Conservation (phyloP, 2,329 filamentous ascomycete genomes). For the Monilinia fructicola region DNA sequence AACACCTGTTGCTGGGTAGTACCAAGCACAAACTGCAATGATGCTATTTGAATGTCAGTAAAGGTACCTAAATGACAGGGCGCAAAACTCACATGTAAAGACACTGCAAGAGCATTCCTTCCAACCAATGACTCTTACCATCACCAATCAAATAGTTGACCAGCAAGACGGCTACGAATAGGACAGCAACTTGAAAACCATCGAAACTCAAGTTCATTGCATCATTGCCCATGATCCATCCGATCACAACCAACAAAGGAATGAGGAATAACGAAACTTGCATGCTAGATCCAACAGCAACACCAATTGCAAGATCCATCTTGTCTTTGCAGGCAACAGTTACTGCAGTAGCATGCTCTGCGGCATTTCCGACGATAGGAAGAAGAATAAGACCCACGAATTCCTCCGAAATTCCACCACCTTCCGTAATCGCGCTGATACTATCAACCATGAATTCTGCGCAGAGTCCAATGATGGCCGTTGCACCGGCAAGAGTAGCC, state of each 20-base stretch:
- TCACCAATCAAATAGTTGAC: constrained; percentile 86
- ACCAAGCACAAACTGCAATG: constrained; percentile 32
- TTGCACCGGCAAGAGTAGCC: constrained; percentile 67
- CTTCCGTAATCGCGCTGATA: constrained; percentile 70
- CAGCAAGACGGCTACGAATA: constrained; percentile 80
- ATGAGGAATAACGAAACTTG: constrained; percentile 83
- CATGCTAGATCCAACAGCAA: constrained; percentile 79
- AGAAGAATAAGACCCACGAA: constrained; percentile 80
- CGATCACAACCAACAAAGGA: constrained; percentile 75
- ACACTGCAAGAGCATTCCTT: constrained; percentile 38
- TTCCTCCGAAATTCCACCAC: constrained; percentile 69
- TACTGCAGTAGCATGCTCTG: constrained; percentile 79
- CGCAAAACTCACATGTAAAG: constrained; percentile 36
- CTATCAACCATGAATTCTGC: constrained; percentile 77
- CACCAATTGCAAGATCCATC: constrained; percentile 74
- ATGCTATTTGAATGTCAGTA: constrained; percentile 23
- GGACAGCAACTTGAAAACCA: constrained; percentile 80
- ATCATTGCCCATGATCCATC: constrained; percentile 70
- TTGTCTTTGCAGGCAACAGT: constrained; percentile 76
- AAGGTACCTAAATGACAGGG: not conserved
- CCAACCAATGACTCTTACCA: constrained; percentile 50
- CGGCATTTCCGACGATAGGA: constrained; percentile 78
- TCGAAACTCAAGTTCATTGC: constrained; percentile 69
- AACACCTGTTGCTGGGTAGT: constrained; percentile 25
- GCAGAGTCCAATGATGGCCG: constrained; percentile 69